Evolutionary conservation across 2,329 filamentous ascomycete genomes (phyloP).

Genomic region (Epichloe scottii): DNA sequence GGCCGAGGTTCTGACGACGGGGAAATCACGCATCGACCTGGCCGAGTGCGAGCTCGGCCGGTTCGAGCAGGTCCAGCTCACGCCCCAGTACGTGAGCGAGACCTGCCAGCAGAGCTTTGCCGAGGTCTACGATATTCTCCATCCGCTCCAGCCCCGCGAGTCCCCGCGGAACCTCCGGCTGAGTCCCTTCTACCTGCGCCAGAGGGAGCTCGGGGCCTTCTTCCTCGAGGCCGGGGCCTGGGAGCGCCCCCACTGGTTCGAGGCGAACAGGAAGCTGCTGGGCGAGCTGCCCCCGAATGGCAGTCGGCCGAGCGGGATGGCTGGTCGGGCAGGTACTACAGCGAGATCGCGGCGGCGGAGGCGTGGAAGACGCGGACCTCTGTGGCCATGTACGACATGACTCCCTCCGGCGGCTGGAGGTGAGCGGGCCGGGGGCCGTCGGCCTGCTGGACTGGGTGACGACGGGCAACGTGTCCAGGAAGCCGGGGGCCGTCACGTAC

Average conservation of each 20-base stretch:
- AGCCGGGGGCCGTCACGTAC: slow-evolving; percentile 39
- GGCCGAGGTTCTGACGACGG: slow-evolving; percentile 44
- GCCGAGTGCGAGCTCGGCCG: slow-evolving; percentile 46
- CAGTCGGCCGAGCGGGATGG: slow-evolving; percentile 40
- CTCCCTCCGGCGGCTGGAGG: slow-evolving; percentile 42
- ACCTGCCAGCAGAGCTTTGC: slow-evolving; percentile 49
- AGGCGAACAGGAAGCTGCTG: slow-evolving; percentile 40
- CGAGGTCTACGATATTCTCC: slow-evolving; percentile 52
- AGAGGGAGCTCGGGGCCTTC: slow-evolving; percentile 41
- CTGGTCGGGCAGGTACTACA: slow-evolving; percentile 46
- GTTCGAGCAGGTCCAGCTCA: slow-evolving; percentile 49
- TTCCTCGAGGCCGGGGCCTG: slow-evolving; percentile 49
- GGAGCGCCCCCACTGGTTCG: slow-evolving; percentile 53
- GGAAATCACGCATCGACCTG: slow-evolving; percentile 42
- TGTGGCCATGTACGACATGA: slow-evolving; percentile 51
- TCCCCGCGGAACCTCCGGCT: slow-evolving; percentile 46
- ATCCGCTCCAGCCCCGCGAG: slow-evolving; percentile 44
- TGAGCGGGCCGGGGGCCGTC: slow-evolving; percentile 43
- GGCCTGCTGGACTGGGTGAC: slow-evolving; percentile 41
- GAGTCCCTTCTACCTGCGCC: slow-evolving; percentile 43
- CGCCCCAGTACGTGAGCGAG: slow-evolving; percentile 41
- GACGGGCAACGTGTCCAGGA: slow-evolving; percentile 34
- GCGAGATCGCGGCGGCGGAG: slow-evolving; percentile 45
- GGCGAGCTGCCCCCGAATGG: slow-evolving; percentile 41
- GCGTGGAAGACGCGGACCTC: slow-evolving; percentile 53